Conservation (phyloP, 2,329 filamentous ascomycete genomes). For the Cladosporium sphaerospermum region DNA sequence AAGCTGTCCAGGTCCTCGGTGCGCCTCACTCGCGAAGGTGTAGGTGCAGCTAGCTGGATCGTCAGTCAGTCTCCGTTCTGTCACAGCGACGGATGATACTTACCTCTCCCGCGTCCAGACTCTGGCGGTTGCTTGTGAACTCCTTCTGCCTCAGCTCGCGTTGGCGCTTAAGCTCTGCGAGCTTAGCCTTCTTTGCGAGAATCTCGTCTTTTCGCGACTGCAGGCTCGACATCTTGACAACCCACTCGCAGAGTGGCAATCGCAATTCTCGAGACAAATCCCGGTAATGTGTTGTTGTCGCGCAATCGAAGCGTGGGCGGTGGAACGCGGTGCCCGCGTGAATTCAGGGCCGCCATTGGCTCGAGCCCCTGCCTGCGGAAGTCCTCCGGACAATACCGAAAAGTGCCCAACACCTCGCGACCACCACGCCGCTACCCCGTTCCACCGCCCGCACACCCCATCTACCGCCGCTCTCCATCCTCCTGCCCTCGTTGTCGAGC, state of each 20-base stretch:
- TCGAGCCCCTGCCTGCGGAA: not conserved
- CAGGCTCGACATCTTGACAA: constrained; percentile 25
- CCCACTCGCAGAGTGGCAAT: not conserved
- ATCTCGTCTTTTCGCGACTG: constrained; percentile 91
- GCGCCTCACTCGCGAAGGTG: constrained; percentile 61
- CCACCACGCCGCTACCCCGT: constrained; percentile 6
- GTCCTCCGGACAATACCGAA: not conserved
- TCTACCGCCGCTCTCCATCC: not conserved
- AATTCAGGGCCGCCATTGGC: not conserved
- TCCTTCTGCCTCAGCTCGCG: constrained; percentile 77
- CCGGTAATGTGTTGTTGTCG: not conserved
- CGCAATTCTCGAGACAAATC: not conserved
- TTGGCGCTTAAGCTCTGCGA: constrained; percentile 91
- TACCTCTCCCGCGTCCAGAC: constrained; percentile 67
- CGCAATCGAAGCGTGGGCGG: not conserved
- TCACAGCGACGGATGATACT: constrained; percentile 4
- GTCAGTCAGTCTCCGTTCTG: constrained; percentile 21
- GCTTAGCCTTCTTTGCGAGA: constrained; percentile 90
- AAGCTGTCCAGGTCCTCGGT: constrained; percentile 70
- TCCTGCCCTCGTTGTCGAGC: not conserved
- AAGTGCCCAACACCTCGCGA: constrained; percentile 4
- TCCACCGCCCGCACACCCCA: constrained; percentile 2
- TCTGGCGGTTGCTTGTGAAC: constrained; percentile 62
- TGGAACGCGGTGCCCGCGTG: not conserved
- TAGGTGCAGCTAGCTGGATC: constrained; percentile 60